phyloP scores from a whole-genome alignment of 257 asterid species.

The Verbena officinalis region DNA sequence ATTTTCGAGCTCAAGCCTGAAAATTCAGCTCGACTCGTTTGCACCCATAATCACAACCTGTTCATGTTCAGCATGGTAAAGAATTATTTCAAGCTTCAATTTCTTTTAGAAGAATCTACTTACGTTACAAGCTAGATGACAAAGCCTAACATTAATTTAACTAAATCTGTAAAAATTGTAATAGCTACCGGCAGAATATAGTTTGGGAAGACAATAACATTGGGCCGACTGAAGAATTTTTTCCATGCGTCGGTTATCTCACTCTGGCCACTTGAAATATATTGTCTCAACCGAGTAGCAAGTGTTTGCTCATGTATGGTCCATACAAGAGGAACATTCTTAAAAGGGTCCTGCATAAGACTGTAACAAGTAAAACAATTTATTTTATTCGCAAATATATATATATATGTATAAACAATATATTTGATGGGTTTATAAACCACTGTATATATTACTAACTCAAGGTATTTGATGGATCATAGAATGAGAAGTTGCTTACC shows the following conservation, averaged over 20 bases:
- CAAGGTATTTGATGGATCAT: background rate
- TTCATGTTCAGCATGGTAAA: too few species aligned
- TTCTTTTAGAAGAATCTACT: too few species aligned
- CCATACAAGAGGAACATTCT: constrained; percentile 80
- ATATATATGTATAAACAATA: too few species aligned
- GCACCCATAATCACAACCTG: too few species aligned
- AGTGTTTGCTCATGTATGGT: constrained; percentile 80
- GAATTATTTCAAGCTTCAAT: too few species aligned
- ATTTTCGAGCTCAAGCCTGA: too few species aligned
- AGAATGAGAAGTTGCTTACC: constrained; percentile 53
- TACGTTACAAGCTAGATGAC: too few species aligned
- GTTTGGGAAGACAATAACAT: constrained; percentile 85
- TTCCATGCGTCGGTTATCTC: constrained; percentile 71
- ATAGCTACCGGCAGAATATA: constrained; percentile 75
- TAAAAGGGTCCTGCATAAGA: constrained; percentile 97
- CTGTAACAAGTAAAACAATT: constrained; percentile 69
- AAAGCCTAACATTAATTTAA: too few species aligned
- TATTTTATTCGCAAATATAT: constrained; percentile 29
- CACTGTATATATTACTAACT: constrained; percentile 7
- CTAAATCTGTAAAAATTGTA: too few species aligned
- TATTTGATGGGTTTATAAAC: too few species aligned
- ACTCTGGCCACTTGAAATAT: constrained; percentile 56
- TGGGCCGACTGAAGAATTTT: constrained; percentile 74
- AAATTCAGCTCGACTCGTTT: too few species aligned
- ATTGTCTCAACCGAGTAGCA: constrained; percentile 59